Evolutionary conservation across 768 basidiomycete species (phyloP), one percentile per base, ranked within the genome.

Genomic region (Pleurotus giganteus): DNA sequence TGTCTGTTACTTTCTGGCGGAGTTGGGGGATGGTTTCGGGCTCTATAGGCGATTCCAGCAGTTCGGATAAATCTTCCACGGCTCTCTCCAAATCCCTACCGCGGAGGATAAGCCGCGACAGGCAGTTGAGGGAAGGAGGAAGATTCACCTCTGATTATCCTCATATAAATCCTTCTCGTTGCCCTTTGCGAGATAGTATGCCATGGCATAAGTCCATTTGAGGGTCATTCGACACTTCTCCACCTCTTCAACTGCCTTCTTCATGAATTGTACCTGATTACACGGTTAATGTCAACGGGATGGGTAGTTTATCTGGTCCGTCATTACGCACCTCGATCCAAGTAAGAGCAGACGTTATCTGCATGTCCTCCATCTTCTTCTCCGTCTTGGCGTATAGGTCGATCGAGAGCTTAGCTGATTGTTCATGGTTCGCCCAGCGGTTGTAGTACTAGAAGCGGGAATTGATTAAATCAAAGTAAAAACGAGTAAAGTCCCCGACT

Each of bases 361-460:
- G 97, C 89, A 98, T 96, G 72, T 97, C 94, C 71, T 98, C 94
- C 97, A 99, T 99, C 85, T 98, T 98, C 83, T 96, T 94, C 81
- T 99, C 95, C 11, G 96, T 98, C 76, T 94, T 94, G 54, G 80
- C 80, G 69, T 95, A 96, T 37, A 98, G 76, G 60, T 98, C 94
- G 13, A 91, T 69, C 15, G 96, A 94, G 47, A 99, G 86, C 72
- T 94, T 95, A 47, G 95, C 94, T n/a, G 95, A 97, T 67, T 97
- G 95, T 66, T 99, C 97, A 73, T 99, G 97, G 70, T 99, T 99
- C 6, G 97, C 92, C 91, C 93, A 99, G 36, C 97, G 91, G 69
- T 97, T 98, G 77, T 98, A 99, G 74, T 98, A 99, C 94, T 97
- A 60, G 3, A 34, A n/a, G 15, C 26, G 27, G 28, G 37, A 8